Base-by-base conservation (phyloP, 768 basidiomycete genomes). In the Lepiota subincarnata region DNA sequence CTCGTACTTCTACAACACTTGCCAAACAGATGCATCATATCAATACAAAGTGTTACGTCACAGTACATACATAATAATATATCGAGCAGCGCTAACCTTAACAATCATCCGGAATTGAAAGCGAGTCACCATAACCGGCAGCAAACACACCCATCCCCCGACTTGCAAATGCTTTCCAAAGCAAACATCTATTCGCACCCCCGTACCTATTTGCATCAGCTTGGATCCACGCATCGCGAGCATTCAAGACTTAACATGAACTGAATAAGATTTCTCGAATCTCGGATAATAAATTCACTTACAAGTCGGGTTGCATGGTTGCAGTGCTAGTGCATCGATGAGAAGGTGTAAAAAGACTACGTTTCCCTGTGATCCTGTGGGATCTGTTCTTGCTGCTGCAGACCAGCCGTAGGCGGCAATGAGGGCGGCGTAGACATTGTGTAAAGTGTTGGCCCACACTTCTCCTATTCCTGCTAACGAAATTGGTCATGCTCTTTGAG, bases 301-400 rank as follows among this genome's bases (percentile, higher is more conserved):
- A 74, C 74, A 70, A 13, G 75, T 77, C 1, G 79, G 79, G 62
- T 75, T 70, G 59, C 71, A 72, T 18, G 71, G 71, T 55, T 77
- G 76, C n/a, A 81, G 62, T 2, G 74, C 55, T 8, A 80, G 68
- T 1, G 73, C 68, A 56, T 78, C 78, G 50, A 79, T 63, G 61
- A 77, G 74, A 37, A 80, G 71, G 55, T 77, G 75, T 7, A 78
- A 59, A 67, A 69, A 79, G 8, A 78, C 70, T 50, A 73, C 61
- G 62, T 79, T 78, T 35, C 79, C 79, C 22, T 66, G 72, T 1
- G 68, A 60, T 45, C 68, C 66, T 12, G 55, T 61, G 6, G 76
- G 67, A 57, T 77, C 65, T 1, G 73, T 74, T 42, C 64, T 65
- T 16, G 73, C 72, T 18, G 66, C 68, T 4, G 66, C 56, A 4